Evolutionary conservation across 2,329 filamentous ascomycete species (phyloP), one percentile per base, ranked within the genome.

Genomic region (Pseudogymnoascus sp.): DNA sequence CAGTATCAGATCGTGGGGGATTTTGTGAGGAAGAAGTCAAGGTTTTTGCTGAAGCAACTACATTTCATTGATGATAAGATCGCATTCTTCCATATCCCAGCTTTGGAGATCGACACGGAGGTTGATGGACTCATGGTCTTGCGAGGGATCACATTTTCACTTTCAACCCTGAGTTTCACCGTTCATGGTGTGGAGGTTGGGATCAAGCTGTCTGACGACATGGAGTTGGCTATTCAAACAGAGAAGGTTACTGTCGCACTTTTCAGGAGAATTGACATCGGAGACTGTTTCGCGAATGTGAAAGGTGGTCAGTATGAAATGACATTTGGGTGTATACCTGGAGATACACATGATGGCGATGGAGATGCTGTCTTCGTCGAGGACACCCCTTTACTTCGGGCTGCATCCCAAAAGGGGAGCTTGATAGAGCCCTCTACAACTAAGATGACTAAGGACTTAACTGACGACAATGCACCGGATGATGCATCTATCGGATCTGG

Each of bases 161-260:
- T 83, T 2, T 80, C 79, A 1, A 79, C 73, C 5, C 67, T 84
- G 63, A 82, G 77, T 3, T 72, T 82, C 26, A 75, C 78, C 4
- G 79, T 79, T 2, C 80, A 83, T 71, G 80, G 81, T 1, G 73
- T 83, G 26, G 81, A 84, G 67, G 77, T 82, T 4, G 81, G 80
- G 33, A 77, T 82, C 67, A 82, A 80, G 66, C 69, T 82, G 4
- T 76, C 77, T 6, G 77, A 81, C 46, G 81, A 83, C 59, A 79
- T 83, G 64, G 82, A 84, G 68, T 69, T 84, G 13, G 79, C 80
- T 0, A 77, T 83, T 53, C 78, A 79, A 64, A 76, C 75, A 2
- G 80, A 83, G 59, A 75, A 79, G 63, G 79, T 82, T 1, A 75
- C 72, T 4, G 76, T 83, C 19, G 72, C 72, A 1, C 71, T 84